Evolutionary conservation across 176 grass and related monocot species (phyloP).

Genomic region (Lolium multiflorum): DNA sequence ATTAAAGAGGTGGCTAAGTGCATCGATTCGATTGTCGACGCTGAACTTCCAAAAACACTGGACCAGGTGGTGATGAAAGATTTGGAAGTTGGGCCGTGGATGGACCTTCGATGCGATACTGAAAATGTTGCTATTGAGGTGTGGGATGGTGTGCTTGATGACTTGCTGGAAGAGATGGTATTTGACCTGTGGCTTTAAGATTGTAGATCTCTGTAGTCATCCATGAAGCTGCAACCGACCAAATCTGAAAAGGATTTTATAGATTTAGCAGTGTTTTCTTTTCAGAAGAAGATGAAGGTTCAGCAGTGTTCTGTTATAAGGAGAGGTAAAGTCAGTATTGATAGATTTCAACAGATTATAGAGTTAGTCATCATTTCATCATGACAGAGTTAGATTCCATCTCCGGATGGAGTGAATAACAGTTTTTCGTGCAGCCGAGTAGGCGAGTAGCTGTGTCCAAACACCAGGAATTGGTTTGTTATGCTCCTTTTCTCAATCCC

Average conservation of each 20-base stretch:
- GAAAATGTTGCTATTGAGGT: slow-evolving; percentile 51
- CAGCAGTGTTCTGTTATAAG: slow-evolving; percentile 36
- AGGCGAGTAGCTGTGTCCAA: slow-evolving; percentile 10
- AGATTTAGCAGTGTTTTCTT: slow-evolving; percentile 38
- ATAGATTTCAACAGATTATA: slow-evolving; percentile 33
- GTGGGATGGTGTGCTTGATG: slow-evolving; percentile 72
- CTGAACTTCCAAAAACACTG: slow-evolving; percentile 51
- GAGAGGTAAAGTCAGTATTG: slow-evolving; percentile 29
- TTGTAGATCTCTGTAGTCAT: slow-evolving; percentile 35
- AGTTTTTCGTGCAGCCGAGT: neutral
- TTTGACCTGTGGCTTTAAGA: slow-evolving; percentile 72
- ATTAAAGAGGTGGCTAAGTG: slow-evolving; percentile 63
- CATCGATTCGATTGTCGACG: slow-evolving; percentile 53
- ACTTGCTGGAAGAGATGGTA: slow-evolving; percentile 75
- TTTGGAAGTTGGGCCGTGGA: slow-evolving; percentile 65
- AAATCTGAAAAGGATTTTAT: slow-evolving; percentile 32
- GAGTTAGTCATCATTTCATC: slow-evolving; percentile 35
- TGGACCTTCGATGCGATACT: slow-evolving; percentile 56
- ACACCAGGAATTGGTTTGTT: slow-evolving; percentile 27
- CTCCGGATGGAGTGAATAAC: slow-evolving; percentile 35
- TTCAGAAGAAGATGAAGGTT: slow-evolving; percentile 24
- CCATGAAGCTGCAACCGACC: slow-evolving; percentile 19
- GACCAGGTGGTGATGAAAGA: slow-evolving; percentile 67
- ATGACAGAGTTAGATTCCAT: slow-evolving; percentile 18
- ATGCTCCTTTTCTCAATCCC: neutral